phyloP scores from a whole-genome alignment of 208 protist species.

The Crithidia fasciculata region DNA sequence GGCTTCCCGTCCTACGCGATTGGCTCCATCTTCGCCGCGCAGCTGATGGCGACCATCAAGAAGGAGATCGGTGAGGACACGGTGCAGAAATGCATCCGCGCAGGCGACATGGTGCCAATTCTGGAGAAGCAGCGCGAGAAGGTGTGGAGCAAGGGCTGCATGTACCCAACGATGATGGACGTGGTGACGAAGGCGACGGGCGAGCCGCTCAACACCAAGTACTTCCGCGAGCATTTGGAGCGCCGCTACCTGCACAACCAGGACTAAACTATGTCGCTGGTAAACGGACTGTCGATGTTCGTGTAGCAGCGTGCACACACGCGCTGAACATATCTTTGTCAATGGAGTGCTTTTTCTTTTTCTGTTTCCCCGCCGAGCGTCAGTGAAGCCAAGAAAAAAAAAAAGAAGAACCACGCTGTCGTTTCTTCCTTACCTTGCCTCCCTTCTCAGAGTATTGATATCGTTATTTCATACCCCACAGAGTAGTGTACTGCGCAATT shows the following conservation, averaged over 20 bases:
- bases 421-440: no score
- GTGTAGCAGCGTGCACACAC: no score
- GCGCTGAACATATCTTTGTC: no score
- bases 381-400: no score
- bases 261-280: not conserved
- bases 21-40: constrained; percentile 77
- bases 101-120: constrained; percentile 61
- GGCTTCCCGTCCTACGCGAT: constrained; percentile 86
- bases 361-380: no score
- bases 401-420: no score
- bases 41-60: constrained; percentile 70
- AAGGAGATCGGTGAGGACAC: constrained; percentile 57
- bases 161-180: constrained; percentile 65
- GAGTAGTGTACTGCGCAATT: no score
- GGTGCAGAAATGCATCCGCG: constrained; percentile 49
- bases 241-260: constrained; percentile 66
- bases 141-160: constrained; percentile 55
- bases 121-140: constrained; percentile 64
- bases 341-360: no score
- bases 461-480: no score
- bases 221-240: constrained; percentile 77
- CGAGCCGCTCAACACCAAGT: constrained; percentile 66
- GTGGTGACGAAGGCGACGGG: constrained; percentile 75
- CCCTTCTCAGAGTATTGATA: no score
- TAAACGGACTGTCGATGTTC: no score